These are phyloP conservation scores for Trichophyton benhamiae DNA, from an alignment of 2,329 filamentous ascomycete genomes.

Conservation along the genomic window DNA sequence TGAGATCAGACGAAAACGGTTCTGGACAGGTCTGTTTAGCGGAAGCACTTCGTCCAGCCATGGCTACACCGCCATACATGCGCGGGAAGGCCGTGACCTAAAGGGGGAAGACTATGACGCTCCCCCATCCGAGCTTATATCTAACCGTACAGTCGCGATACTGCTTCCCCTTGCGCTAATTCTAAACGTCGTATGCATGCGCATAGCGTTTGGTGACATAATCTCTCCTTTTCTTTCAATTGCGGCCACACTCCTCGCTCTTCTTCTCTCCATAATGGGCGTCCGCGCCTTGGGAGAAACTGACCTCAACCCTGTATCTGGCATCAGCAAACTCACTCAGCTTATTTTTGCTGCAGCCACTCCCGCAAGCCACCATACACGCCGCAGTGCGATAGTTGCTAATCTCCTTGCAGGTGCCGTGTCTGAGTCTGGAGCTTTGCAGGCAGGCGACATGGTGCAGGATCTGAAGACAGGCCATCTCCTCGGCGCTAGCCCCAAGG, in stretches of 20 bases:
- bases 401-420: conserved; percentile 91
- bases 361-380: conserved; percentile 63
- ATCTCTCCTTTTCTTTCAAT: conserved; percentile 67
- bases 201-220: conserved; percentile 67
- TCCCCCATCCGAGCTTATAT: conserved; percentile 69
- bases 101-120: conserved; percentile 57
- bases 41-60: neutral
- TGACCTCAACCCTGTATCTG: conserved; percentile 89
- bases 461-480: conserved; percentile 94
- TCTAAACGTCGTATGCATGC: conserved; percentile 70
- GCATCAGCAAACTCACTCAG: conserved; percentile 92
- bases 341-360: conserved; percentile 88
- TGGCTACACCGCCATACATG: conserved; percentile 14
- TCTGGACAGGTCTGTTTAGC: conserved; percentile 15
- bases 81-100: conserved; percentile 15
- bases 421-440: conserved; percentile 70
- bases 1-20: conserved; percentile 19
- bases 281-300: conserved; percentile 62
- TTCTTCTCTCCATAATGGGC: conserved; percentile 54
- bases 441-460: conserved; percentile 93
- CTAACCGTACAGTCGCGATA: conserved; percentile 56
- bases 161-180: conserved; percentile 63
- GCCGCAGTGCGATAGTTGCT: conserved; percentile 72
- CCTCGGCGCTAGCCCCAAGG: conserved; percentile 79
- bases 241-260: conserved; percentile 69